phyloP scores from a whole-genome alignment of 805 yeast species.

The Candida coquimbonensis region DNA sequence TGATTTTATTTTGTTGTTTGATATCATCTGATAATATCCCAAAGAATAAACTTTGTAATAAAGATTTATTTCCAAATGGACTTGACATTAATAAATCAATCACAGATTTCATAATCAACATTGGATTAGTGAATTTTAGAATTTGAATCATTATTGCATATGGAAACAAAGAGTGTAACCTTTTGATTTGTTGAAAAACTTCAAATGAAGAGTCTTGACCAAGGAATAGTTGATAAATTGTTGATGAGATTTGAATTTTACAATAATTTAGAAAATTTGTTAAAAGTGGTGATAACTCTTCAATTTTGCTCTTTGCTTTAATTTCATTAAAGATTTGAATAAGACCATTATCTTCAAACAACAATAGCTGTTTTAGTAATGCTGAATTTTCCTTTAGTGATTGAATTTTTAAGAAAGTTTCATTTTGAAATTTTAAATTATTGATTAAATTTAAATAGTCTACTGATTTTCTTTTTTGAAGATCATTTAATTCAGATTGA shows the following conservation, averaged over 20 bases:
- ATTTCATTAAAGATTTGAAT: conserved; percentile 59
- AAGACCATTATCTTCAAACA: conserved; percentile 49
- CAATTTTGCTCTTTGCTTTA: conserved; percentile 42
- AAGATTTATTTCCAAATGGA: conserved; percentile 58
- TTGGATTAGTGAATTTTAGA: conserved; percentile 79
- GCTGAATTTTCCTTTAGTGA: conserved; percentile 50
- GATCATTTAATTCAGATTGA: conserved; percentile 45
- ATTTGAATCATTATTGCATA: conserved; percentile 72
- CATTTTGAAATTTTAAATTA: conserved; percentile 66
- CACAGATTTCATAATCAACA: conserved; percentile 70
- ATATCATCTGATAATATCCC: conserved; percentile 72
- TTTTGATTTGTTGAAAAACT: conserved; percentile 59
- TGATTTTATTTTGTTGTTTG: conserved; percentile 49
- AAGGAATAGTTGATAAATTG: conserved; percentile 71
- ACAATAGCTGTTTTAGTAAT: conserved; percentile 47
- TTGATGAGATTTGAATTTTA: conserved; percentile 76
- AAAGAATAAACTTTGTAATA: conserved; percentile 69
- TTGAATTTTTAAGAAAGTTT: conserved; percentile 52
- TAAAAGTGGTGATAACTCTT: conserved; percentile 59
- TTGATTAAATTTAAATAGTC: conserved; percentile 53
- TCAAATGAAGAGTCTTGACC: conserved; percentile 81
- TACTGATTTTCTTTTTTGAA: conserved; percentile 46
- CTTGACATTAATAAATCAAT: conserved; percentile 80
- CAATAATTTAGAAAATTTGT: conserved; percentile 74
- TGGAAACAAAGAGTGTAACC: conserved; percentile 74